Percentiles rank a stretch among this genome's conserved stretches.
Evolutionary conservation across 495 filamentous ascomycete genomes (phyloP).

Genomic region (Xylaria venustula): DNA sequence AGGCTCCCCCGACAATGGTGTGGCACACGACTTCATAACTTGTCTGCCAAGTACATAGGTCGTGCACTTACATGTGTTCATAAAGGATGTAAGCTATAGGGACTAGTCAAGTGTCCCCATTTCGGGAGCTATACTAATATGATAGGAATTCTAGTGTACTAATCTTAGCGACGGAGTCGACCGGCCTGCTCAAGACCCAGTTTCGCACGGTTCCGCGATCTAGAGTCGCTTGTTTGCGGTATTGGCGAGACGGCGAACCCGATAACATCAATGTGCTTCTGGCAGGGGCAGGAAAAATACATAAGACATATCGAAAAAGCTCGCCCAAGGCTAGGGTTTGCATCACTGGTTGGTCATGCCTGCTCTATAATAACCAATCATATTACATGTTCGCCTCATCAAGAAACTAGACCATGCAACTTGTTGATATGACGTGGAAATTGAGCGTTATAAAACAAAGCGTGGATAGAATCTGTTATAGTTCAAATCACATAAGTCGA

Average conservation of each 20-base stretch:
- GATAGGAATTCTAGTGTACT: background rate
- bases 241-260: background rate
- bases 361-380: no score
- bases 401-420: no score
- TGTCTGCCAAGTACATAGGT: no score
- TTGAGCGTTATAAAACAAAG: no score
- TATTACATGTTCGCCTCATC: no score
- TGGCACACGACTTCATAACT: constrained; percentile 1
- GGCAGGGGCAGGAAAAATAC: background rate
- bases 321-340: no score
- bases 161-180: background rate
- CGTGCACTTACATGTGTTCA: no score
- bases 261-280: background rate
- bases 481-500: no score
- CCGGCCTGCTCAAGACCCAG: background rate
- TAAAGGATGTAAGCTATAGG: background rate
- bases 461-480: no score
- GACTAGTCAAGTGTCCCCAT: constrained; percentile 5
- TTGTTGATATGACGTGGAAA: no score
- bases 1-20: background rate
- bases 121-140: constrained; percentile 11
- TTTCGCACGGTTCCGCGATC: background rate
- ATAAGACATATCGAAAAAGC: background rate
- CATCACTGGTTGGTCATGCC: no score
- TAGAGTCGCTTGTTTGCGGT: background rate